Evolutionary conservation across 2,329 filamentous ascomycete species (phyloP), one percentile per base, ranked within the genome.

Genomic region (Coniochaeta sp.): DNA sequence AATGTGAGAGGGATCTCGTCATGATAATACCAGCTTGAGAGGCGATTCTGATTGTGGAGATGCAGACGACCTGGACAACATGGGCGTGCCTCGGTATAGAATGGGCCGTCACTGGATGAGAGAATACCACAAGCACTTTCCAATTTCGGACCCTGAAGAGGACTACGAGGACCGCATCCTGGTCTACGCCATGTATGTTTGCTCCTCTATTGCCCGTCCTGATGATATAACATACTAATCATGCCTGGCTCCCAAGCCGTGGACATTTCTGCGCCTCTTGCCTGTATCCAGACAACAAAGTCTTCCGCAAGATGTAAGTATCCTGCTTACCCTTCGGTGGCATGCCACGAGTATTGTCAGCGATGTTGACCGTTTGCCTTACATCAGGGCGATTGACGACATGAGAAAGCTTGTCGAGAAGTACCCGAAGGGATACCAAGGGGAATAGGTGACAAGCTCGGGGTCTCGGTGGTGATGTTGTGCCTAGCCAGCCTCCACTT

Each of bases 131-230:
- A 22, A 50, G 16, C n/a, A 56, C 28, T 28, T 56, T 26, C 52
- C 52, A 6, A 34, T 56, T 16, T 56, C 52, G 8, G 24, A 28
- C 6, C 52, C 52, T 28, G 52, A 56, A 19, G 24, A 56, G 19
- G 52, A 56, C 28, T 33, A 19, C 8, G 52, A 56, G 4, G 52
- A 19, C 12, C 9, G 52, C n/a, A 56, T 26, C 28, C 22, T 34
- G 19, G 3, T 67, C 58, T 68, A 57, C 61, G 14, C 36, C 47
- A 57, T 40, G 69, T 24, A 50, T 9, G 40, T 5, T 44, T 22
- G 17, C 16, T 22, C 40, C 19, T 22, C 40, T 40, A 11, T 44
- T 44, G 40, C 16, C 40, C 16, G 19, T 44, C 28, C 28, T 6
- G 28, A 31, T 9, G 28, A 9, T 31, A 31, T 6, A 31, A 5